Conservation (phyloP, 2,329 filamentous ascomycete genomes). For the Sporothrix brasiliensis region DNA sequence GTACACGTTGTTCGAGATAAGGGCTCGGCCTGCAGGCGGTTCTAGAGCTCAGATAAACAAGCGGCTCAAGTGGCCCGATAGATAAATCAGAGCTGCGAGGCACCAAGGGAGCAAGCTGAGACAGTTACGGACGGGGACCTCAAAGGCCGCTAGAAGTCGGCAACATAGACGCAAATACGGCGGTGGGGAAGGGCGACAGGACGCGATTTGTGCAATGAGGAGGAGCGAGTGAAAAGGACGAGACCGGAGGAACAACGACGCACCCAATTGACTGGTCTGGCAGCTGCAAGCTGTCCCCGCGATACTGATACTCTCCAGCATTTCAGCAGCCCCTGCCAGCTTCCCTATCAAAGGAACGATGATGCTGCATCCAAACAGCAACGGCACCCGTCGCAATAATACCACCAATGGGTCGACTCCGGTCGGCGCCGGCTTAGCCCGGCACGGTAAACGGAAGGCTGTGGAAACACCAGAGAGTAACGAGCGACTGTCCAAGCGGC, state of each 20-base stretch:
- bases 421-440: conserved; percentile 26
- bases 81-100: conserved; percentile 3
- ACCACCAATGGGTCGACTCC: background rate
- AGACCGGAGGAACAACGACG: conserved; percentile 10
- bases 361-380: conserved; percentile 22
- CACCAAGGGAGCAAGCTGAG: background rate
- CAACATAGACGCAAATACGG: conserved; percentile 2
- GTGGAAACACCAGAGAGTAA: conserved; percentile 56
- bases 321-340: background rate
- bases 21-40: conserved; percentile 15
- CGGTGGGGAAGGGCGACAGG: conserved; percentile 15
- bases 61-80: background rate
- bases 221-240: conserved; percentile 1
- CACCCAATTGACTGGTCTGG: conserved; percentile 1
- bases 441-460: conserved; percentile 62
- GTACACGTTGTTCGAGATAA: conserved; percentile 16
- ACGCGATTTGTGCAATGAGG: background rate
- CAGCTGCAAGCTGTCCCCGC: conserved; percentile 17
- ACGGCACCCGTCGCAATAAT: background rate
- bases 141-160: background rate
- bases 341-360: background rate
- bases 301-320: background rate
- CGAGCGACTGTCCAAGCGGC: conserved; percentile 79
- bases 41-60: conserved; percentile 20
- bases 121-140: background rate